Evolutionary conservation across 176 grass and related monocot genomes (phyloP), one percentile per base, ranked within the genome.

Genomic region (Echinochloa phyllopogon): DNA sequence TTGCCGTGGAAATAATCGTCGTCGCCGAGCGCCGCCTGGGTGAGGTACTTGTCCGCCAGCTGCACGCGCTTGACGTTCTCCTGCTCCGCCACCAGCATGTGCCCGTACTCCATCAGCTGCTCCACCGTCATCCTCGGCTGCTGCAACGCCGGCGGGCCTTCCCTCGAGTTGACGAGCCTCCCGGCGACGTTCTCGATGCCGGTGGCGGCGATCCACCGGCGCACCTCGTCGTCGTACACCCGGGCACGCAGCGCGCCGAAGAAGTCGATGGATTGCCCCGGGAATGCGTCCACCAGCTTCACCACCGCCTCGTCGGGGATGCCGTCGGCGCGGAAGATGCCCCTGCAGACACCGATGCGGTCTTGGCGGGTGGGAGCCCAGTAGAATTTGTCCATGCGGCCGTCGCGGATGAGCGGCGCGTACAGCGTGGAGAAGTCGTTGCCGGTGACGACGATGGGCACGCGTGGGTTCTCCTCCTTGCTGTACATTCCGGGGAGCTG

Each of bases 301-400:
- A 90, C 48, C 13, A 89, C 44, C 21, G 67, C 81, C 0, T 92
- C 88, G 2, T 69, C 9, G 72, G 82, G 23, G 13, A 90, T 36
- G 14, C 57, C 73, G 58, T 96, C 86, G 12, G 85, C 74, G 69
- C 84, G 88, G 91, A 97, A 94, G 85, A 97, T 97, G n/a, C 94
- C 94, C 3, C 14, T 65, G 82, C 84, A 87, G 0, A 97, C 94
- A 8, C 94, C 94, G 21, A 97, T 79, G 6, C 90, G 84, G 92
- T 97, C 95, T 1, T 97, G 92, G 0, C 92, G 88, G 62, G 90
- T 97, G 38, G 95, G 95, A 3, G 95, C 92, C 95, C 95, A 97
- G 90, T 97, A 97, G 90, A 97, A 97, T 61, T 97, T 97, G 84
- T 97, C 95, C 95, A 97, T 97, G 37, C 95, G 95, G 0, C 95